Evolutionary conservation across 202 grass and related monocot genomes (phyloP), one percentile per base, ranked within the genome.

Genomic region (Elaeis oleifera): DNA sequence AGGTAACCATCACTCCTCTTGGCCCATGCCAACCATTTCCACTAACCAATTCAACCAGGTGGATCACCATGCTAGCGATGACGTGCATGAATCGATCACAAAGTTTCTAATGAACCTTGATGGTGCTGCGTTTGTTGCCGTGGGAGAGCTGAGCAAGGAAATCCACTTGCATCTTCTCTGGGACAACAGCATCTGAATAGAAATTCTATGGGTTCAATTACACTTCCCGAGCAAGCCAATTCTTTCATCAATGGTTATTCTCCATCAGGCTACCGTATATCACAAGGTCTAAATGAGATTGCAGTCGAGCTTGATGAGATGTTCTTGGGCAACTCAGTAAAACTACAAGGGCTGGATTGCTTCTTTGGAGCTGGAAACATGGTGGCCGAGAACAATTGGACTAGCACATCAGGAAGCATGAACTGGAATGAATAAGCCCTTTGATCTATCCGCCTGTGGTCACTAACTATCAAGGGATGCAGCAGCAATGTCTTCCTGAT

Each of bases 311-410:
- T 99, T 29, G 95, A 99, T 17, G 88, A 94, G 56, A 78, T 63
- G 72, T 84, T 99, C 63, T 82, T 79, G 8, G 89, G 94, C 83
- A 94, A 84, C 51, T 80, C 84, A 50, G 75, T 84, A n/a, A 90
- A 82, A 71, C 60, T 99, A 51, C 82, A 94, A 61, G 77, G 81
- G 36, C 48, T 92, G 5, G 94, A 89, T 62, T 59, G 87, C 53
- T 89, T 89, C 48, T 59, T 23, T n/a, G 68, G 22, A 50, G 19
- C 1, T 3, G 19, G 16, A 19, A 18, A 11, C 23, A 23, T 4
- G 0, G 29, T 5, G 6, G 29, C 3, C 6, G 19, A 31, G 24
- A 51, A 14, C 36, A 14, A 44, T 13, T 16, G 7, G 16, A 26
- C 16, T 4, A 53, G 17, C 6, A 5, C 50, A 14, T 5, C 23